Conservation (phyloP, 768 basidiomycete genomes). For the Psilocybe sp. region DNA sequence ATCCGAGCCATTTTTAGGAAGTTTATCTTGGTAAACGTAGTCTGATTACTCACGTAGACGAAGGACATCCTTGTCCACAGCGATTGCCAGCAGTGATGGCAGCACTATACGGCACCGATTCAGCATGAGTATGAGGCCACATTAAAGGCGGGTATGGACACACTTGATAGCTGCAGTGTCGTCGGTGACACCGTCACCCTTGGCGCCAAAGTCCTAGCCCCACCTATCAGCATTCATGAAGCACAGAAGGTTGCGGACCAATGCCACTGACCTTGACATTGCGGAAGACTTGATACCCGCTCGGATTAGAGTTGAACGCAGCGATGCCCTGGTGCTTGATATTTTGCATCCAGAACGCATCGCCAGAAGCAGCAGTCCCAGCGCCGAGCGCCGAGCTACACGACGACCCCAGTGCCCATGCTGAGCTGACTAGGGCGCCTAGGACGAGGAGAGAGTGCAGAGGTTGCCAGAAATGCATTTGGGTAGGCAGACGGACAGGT, state of each 20-base stretch:
- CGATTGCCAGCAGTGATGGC: slow-evolving; percentile 64
- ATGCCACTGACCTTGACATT: slow-evolving; percentile 57
- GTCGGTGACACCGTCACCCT: slow-evolving; percentile 64
- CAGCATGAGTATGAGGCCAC: background rate
- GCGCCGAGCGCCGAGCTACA: slow-evolving; percentile 9
- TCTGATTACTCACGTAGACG: slow-evolving; percentile 48
- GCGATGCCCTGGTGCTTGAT: slow-evolving; percentile 76
- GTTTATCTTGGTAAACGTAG: background rate
- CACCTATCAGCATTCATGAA: background rate
- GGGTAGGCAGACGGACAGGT: background rate
- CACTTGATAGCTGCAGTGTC: slow-evolving; percentile 79
- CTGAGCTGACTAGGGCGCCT: slow-evolving; percentile 3
- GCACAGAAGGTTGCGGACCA: slow-evolving; percentile 33
- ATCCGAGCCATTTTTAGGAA: background rate
- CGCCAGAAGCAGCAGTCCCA: slow-evolving; percentile 21
- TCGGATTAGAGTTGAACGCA: slow-evolving; percentile 59
- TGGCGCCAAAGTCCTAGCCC: slow-evolving; percentile 36
- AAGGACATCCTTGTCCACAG: slow-evolving; percentile 62
- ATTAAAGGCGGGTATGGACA: background rate
- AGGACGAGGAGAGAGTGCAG: slow-evolving; percentile 3
- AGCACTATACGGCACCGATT: slow-evolving; percentile 32
- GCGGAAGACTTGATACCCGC: slow-evolving; percentile 69
- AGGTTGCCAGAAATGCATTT: background rate
- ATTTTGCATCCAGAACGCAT: slow-evolving; percentile 68
- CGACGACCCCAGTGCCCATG: slow-evolving; percentile 10